Conservation (phyloP, 2,329 filamentous ascomycete species). For the Aspergillus quadrilineatus region DNA sequence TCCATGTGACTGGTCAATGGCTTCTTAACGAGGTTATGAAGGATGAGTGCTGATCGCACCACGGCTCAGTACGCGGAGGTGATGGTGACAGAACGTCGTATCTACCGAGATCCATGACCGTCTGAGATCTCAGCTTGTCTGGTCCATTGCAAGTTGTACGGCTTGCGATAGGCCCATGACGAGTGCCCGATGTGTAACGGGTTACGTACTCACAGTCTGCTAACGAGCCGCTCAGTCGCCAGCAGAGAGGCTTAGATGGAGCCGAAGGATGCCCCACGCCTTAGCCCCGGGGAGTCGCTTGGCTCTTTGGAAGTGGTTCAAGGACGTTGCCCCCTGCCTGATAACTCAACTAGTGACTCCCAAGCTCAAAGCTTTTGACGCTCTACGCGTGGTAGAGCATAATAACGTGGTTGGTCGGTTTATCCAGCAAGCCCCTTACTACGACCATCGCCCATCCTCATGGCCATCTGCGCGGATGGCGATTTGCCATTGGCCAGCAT, state of each 20-base stretch:
- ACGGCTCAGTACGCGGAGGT: too few species aligned
- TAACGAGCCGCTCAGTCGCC: neutral
- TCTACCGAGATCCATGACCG: too few species aligned
- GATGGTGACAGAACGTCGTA: too few species aligned
- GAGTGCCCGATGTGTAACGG: neutral
- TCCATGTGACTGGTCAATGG: too few species aligned
- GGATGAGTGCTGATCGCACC: too few species aligned
- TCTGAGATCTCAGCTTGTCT: too few species aligned
- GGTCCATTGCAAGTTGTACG: neutral
- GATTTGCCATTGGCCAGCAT: neutral
- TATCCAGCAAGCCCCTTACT: neutral
- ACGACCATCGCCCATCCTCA: neutral
- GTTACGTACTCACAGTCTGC: neutral
- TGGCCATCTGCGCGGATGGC: neutral
- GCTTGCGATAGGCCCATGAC: neutral
- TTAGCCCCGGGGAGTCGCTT: neutral
- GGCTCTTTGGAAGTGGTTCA: neutral
- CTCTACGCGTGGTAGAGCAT: neutral
- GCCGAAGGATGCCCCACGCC: neutral
- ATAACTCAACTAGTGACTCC: too few species aligned
- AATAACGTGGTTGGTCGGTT: neutral
- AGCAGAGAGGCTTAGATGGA: neutral
- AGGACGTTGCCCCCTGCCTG: too few species aligned
- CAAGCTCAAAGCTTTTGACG: too few species aligned
- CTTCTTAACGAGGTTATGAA: neutral